Evolutionary conservation across 2,329 filamentous ascomycete genomes (phyloP), one percentile per base, ranked within the genome.

Genomic region (Ophiocordyceps camponoti-saundersi): DNA sequence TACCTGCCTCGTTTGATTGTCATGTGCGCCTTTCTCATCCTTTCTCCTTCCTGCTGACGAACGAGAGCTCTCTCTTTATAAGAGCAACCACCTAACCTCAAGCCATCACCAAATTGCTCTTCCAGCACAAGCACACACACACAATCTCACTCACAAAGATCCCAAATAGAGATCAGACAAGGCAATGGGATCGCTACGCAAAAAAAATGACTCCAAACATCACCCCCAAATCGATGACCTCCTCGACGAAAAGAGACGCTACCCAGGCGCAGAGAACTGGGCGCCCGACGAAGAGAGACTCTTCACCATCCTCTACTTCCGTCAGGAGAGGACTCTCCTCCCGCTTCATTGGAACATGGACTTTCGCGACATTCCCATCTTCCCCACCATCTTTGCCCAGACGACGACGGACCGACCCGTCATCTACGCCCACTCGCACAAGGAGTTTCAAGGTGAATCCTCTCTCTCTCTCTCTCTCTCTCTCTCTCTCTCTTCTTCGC

Each of bases 261-360:
- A 65, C 46, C 64, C 65, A 0, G 64, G 64, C 22, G 63, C 71
- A 40, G 65, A 65, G 43, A 60, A 65, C 47, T 77, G 74, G 72
- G 64, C 75, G 26, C 58, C 64, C 11, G 68, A 68, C n/a, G 74
- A 76, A 52, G 64, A 67, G 29, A 56, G 53, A 2, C 58, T 69
- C 30, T 69, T 68, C 47, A 63, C 67, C 52, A 60, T 65, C 36
- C 51, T 69, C 2, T 69, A 61, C 49, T 56, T 63, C 51, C 55
- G 66, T n/a, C 61, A 67, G 49, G 61, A 66, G 48, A 56, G 64
- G 3, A 61, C 66, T 2, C 58, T 69, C 29, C 51, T 69, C 12
- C 66, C 67, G 2, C 48, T 55, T 5, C 60, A 65, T 29, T 69
- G 66, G 66, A 55, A 58, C 15, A 53, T 66, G 15, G 65, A 68